Evolutionary conservation across 176 grass and related monocot genomes (phyloP).

Genomic region (Cymbopogon citratus): DNA sequence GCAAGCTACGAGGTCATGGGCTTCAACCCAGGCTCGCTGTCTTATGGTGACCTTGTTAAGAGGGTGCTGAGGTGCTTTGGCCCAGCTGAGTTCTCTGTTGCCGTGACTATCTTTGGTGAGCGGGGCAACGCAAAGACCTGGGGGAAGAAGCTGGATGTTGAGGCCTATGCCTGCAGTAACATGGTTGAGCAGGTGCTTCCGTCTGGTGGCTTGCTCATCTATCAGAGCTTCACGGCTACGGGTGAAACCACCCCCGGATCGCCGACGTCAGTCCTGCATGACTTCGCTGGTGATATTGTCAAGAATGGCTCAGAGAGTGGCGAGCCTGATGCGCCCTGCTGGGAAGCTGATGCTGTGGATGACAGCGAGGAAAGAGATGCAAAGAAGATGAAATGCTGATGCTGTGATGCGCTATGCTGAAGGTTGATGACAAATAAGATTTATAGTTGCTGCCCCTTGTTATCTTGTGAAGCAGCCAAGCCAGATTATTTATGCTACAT

Average conservation of each 20-base stretch:
- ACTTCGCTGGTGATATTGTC: not conserved
- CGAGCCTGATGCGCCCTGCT: not conserved
- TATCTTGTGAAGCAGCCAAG: conserved; percentile 31
- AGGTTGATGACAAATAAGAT: not conserved
- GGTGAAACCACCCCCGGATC: not conserved
- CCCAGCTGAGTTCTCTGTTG: conserved; percentile 41
- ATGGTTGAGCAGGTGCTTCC: conserved; percentile 40
- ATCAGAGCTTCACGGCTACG: conserved; percentile 40
- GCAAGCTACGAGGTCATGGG: conserved; percentile 55
- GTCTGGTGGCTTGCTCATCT: conserved; percentile 32
- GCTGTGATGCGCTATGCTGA: not conserved
- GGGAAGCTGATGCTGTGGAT: conserved; percentile 21
- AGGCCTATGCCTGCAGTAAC: conserved; percentile 34
- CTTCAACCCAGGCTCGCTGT: conserved; percentile 8
- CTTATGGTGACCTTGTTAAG: conserved; percentile 27
- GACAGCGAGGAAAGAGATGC: not conserved
- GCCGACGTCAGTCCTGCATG: conserved; percentile 30
- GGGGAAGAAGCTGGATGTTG: conserved; percentile 21
- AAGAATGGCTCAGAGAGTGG: not conserved
- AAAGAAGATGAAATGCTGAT: conserved; percentile 20
- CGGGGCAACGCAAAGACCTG: conserved; percentile 11
- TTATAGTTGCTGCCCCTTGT: not conserved
- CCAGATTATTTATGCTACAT: not conserved
- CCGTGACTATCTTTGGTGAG: conserved; percentile 37
- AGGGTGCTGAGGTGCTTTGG: conserved; percentile 48